Percentiles rank a stretch among this genome's conserved stretches.
Conservation (phyloP, 495 filamentous ascomycete genomes). For the Penicillium riverlandense region DNA sequence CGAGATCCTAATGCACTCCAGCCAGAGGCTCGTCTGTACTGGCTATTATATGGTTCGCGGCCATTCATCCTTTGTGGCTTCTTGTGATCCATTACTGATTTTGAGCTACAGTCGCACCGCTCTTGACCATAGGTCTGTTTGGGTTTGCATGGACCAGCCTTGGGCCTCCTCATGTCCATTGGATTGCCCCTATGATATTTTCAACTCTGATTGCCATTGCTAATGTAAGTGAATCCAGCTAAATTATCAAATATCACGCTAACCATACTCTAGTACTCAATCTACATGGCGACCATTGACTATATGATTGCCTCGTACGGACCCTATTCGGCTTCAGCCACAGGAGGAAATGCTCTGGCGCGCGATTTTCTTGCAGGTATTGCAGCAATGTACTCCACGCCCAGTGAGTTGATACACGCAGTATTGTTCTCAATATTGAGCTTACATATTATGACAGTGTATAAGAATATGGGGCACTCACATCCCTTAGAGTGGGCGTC, state of each 20-base stretch:
- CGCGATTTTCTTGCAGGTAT: constrained; percentile 42
- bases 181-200: constrained; percentile 58
- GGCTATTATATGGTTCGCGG: constrained; percentile 39
- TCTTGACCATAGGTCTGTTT: constrained; percentile 59
- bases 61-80: background rate
- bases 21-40: constrained; percentile 50
- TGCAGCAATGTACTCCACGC: constrained; percentile 41
- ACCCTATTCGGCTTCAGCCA: constrained; percentile 70
- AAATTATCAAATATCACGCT: too few relatives aligned
- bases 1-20: constrained; percentile 43
- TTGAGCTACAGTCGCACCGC: constrained; percentile 42
- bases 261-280: constrained; percentile 39
- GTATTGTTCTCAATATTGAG: background rate
- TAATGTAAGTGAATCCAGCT: constrained; percentile 25
- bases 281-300: constrained; percentile 78
- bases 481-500: constrained; percentile 32
- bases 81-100: background rate
- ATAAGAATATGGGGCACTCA: constrained; percentile 23
- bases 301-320: constrained; percentile 81
- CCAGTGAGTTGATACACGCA: constrained; percentile 15
- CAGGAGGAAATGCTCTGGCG: constrained; percentile 59
- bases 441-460: constrained; percentile 14
- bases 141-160: constrained; percentile 62
- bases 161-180: constrained; percentile 53
- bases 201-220: constrained; percentile 56